These are phyloP conservation scores for Pseudogymnoascus sp. DNA, from an alignment of 2,329 filamentous ascomycete species.

Conservation along the genomic window DNA sequence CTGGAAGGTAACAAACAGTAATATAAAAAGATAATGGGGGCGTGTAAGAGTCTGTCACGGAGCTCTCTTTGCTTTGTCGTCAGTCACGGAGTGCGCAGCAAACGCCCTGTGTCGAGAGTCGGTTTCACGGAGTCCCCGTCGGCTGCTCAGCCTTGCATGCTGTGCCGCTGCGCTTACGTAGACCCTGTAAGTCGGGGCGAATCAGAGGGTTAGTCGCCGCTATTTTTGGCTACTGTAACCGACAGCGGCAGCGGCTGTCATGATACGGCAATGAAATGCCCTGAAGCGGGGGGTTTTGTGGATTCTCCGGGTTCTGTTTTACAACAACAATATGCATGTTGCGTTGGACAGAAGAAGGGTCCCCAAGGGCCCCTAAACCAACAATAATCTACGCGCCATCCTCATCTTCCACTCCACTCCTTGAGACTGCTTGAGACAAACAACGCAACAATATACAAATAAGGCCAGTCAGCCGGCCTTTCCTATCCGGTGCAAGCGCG, in stretches of 20 bases:
- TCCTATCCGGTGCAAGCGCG: not conserved
- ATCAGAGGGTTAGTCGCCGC: not conserved
- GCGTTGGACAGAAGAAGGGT: not conserved
- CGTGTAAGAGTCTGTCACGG: not conserved
- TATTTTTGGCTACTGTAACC: not conserved
- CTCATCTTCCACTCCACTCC: not conserved
- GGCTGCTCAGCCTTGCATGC: slow-evolving; percentile 1
- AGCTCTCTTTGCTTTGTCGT: not conserved
- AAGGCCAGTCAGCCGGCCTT: not conserved
- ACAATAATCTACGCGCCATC: not conserved
- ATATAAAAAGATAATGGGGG: not conserved
- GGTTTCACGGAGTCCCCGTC: not conserved
- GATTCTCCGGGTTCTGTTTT: not conserved
- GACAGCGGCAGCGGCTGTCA: not conserved
- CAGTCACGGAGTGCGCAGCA: not conserved
- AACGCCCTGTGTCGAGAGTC: not conserved
- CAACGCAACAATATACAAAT: not conserved
- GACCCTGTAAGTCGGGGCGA: not conserved
- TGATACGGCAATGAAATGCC: not conserved
- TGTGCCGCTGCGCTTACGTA: not conserved
- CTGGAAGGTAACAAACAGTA: not conserved
- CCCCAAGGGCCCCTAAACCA: not conserved
- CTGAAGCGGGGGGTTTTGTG: not conserved
- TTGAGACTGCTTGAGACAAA: not conserved
- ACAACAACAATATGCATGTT: not conserved